A percentile compares a stretch with the other conserved stretches of the same genome.
Conservation (phyloP, 1,139 yeast genomes). For the Taphrina wiesneri region DNA sequence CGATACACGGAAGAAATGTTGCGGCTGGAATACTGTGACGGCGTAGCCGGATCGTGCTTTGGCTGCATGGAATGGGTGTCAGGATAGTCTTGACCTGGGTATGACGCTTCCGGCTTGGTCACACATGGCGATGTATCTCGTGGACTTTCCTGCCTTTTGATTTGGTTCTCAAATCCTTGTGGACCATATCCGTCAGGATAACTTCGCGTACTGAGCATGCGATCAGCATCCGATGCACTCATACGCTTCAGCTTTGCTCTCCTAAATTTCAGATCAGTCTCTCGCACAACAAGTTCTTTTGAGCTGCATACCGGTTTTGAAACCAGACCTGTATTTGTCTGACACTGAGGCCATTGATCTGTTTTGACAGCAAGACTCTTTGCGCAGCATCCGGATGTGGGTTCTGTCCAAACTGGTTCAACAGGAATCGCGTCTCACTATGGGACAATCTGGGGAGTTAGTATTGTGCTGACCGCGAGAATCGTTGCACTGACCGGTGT, state of each 20-base stretch:
- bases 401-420: conserved; percentile 38
- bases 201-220: conserved; percentile 26
- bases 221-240: conserved; percentile 30
- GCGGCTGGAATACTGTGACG: neutral
- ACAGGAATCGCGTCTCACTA: conserved; percentile 39
- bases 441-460: conserved; percentile 35
- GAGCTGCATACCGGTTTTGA: conserved; percentile 38
- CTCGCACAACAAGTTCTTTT: neutral
- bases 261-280: neutral
- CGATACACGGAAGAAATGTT: neutral
- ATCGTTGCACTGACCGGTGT: conserved; percentile 16
- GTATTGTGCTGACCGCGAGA: neutral
- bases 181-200: conserved; percentile 27
- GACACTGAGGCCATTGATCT: conserved; percentile 37
- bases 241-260: conserved; percentile 33
- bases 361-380: conserved; percentile 38
- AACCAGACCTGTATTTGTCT: conserved; percentile 41
- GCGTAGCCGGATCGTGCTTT: neutral
- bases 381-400: conserved; percentile 38
- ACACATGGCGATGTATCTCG: neutral
- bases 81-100: neutral
- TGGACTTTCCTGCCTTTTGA: neutral
- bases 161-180: neutral
- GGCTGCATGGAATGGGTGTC: neutral
- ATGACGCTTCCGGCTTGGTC: neutral